These are phyloP conservation scores for Cladochytrium replicatum DNA, from an alignment of 192 early-diverging fungal species.

Conservation along the genomic window DNA sequence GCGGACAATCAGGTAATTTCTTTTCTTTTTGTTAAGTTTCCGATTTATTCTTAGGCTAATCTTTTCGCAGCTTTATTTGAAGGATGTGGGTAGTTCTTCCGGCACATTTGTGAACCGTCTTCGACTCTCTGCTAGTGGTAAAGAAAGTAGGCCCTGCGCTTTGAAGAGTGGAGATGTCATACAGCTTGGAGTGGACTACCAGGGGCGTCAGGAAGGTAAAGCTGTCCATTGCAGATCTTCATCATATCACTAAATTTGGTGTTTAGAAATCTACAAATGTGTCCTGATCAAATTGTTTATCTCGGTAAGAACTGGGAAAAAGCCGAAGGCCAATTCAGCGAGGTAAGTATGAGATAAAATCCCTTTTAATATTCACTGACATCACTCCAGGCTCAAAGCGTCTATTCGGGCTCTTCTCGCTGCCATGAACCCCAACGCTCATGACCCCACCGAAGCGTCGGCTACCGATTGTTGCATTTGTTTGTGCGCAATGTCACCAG, in stretches of 20 bases:
- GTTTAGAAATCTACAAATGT: slow-evolving; percentile 56
- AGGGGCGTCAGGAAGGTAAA: slow-evolving; percentile 74
- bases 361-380: background rate
- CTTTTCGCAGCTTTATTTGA: slow-evolving; percentile 62
- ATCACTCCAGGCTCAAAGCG: slow-evolving; percentile 7
- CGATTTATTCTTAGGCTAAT: slow-evolving; percentile 7
- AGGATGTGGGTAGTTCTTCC: slow-evolving; percentile 87
- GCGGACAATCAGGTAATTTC: slow-evolving; percentile 36
- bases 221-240: no score
- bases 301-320: slow-evolving; percentile 11
- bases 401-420: slow-evolving; percentile 22
- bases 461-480: slow-evolving; percentile 71
- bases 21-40: slow-evolving; percentile 5
- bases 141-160: slow-evolving; percentile 61
- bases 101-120: slow-evolving; percentile 93
- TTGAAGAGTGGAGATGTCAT: slow-evolving; percentile 87
- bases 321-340: slow-evolving; percentile 15
- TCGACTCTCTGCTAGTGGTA: slow-evolving; percentile 71
- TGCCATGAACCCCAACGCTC: slow-evolving; percentile 34
- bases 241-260: no score
- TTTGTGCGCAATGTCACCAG: slow-evolving; percentile 67
- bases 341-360: slow-evolving; percentile 10
- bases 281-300: slow-evolving; percentile 65
- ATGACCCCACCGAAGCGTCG: slow-evolving; percentile 27
- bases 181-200: slow-evolving; percentile 95